These are phyloP conservation scores for Pseudognaphalium luteoalbum DNA, from an alignment of 129 eudicot species.

Conservation along the genomic window DNA sequence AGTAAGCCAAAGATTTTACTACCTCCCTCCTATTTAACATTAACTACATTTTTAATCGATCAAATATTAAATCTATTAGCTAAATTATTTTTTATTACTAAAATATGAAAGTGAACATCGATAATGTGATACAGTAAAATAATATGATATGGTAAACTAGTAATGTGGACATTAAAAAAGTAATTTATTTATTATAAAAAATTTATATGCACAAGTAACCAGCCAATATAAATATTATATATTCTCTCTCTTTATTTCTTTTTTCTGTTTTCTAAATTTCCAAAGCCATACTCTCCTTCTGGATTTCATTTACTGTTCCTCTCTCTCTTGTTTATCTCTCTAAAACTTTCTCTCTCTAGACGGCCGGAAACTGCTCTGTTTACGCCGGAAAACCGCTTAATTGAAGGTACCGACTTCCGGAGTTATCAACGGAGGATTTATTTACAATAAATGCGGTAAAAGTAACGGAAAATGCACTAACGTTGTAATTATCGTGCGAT, in stretches of 20 bases:
- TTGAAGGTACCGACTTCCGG: constrained; percentile 14
- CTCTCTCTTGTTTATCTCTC: constrained; percentile 22
- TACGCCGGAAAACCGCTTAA: constrained; percentile 27
- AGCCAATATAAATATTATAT: constrained; percentile 44
- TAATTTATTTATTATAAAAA: too few relatives aligned
- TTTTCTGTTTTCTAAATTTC: constrained; percentile 47
- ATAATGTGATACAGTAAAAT: too few relatives aligned
- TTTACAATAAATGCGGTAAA: constrained; percentile 10
- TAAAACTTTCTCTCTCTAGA: constrained; percentile 17
- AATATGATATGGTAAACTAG: too few relatives aligned
- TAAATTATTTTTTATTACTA: too few relatives aligned
- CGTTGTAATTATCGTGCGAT: constrained; percentile 12
- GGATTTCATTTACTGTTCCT: constrained; percentile 56
- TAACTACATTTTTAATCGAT: too few relatives aligned
- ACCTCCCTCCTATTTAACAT: too few relatives aligned
- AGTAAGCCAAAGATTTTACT: too few relatives aligned
- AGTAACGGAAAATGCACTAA: constrained; percentile 15
- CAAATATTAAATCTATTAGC: too few relatives aligned
- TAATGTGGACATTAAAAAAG: too few relatives aligned
- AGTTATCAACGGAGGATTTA: constrained; percentile 19
- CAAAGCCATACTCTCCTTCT: constrained; percentile 40
- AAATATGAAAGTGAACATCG: too few relatives aligned
- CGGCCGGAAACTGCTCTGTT: constrained; percentile 31
- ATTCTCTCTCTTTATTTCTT: constrained; percentile 48
- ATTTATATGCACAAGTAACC: background rate